Evolutionary conservation across 164 flowering plant genomes (phyloP), one percentile per base, ranked within the genome.

Genomic region (Sextonia rubra): DNA sequence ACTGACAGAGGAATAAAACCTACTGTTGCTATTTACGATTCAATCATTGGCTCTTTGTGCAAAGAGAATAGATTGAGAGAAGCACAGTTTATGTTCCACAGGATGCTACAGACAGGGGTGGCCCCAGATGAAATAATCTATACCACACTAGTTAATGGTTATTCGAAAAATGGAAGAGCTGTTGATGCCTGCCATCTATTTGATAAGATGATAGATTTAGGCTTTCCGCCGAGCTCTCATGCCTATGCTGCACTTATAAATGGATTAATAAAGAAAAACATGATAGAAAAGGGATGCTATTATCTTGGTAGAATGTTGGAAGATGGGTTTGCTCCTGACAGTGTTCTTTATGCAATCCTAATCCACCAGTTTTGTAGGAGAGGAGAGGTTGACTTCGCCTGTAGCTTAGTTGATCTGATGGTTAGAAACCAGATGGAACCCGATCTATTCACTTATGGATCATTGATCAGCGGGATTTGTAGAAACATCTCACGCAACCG

Each of bases 81-180:
- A 63, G 95, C 90, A 11, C 82, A 85, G 68, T 47, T 44, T 55
- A 32, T 86, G 72, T 90, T 89, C 71, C 69, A 63, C 64, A 80
- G 82, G 76, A 87, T 89, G 92, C 76, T 83, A 23, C 78, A 86
- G 74, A 75, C 71, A 72, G 92, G 89, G 60, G 74, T 77, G 23
- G 74, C 76, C 73, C 89, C 90, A 44, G 92, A 88, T 81, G 88
- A 79, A 68, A 55, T 68, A 32, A 61, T 85, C 12, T 89, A 77
- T 74, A 69, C 78, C 68, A 84, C 88, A 25, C 82, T 90, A 84
- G 88, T 90, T n/a, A 83, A 80, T 80, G 91, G 82, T 8, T 87
- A 83, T 61, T 79, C 84, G n/a, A 86, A 79, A 69, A 86, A 75
- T 77, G 86, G 88, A 75, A 83, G 75, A 73, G 77, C 79, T 47